Conservation (phyloP, 345 rosid genomes). For the Brassica nigra region DNA sequence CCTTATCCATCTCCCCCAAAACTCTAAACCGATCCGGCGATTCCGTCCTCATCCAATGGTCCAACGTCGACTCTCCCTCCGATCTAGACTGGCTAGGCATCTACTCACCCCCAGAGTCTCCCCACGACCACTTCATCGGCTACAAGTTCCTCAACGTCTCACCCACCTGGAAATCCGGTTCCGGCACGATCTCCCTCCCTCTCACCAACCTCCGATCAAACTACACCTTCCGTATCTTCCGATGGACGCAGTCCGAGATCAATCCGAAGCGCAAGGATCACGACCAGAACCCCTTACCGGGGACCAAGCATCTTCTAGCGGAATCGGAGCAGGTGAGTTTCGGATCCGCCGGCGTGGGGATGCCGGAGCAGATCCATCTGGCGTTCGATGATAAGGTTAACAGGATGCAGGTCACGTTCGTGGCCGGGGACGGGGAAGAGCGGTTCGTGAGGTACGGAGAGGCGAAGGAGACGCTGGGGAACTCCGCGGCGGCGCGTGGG, state of each 20-base stretch:
- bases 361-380: constrained; percentile 87
- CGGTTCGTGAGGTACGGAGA: constrained; percentile 75
- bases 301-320: constrained; percentile 57
- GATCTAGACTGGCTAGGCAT: constrained; percentile 82
- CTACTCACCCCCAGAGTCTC: constrained; percentile 82
- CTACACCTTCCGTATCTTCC: constrained; percentile 88
- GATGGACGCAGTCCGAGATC: constrained; percentile 69
- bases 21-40: constrained; percentile 67
- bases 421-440: constrained; percentile 63
- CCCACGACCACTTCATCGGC: constrained; percentile 65
- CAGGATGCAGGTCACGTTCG: constrained; percentile 83
- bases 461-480: constrained; percentile 46
- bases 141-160: constrained; percentile 75
- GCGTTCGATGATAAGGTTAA: constrained; percentile 54
- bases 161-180: constrained; percentile 62
- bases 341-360: constrained; percentile 45
- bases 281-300: constrained; percentile 82
- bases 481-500: constrained; percentile 53
- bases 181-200: constrained; percentile 69
- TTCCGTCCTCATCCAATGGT: constrained; percentile 62
- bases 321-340: constrained; percentile 57
- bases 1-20: constrained; percentile 52
- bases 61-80: constrained; percentile 72
- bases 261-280: constrained; percentile 59
- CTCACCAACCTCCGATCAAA: constrained; percentile 73